These are phyloP conservation scores for Botrytis aclada DNA, from an alignment of 2,329 filamentous ascomycete genomes.

Conservation along the genomic window DNA sequence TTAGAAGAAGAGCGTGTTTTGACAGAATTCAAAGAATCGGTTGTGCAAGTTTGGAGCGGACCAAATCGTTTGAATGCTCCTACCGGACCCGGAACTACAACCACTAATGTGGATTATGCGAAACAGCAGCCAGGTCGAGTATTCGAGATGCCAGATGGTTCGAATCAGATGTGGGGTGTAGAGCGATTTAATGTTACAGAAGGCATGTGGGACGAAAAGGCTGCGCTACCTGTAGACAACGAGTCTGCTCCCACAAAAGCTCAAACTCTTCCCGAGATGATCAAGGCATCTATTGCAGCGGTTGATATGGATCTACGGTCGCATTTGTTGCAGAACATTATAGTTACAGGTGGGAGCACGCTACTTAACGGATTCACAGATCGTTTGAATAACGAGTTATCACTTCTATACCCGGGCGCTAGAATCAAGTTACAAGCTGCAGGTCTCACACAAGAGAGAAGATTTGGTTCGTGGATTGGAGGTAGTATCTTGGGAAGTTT, in stretches of 20 bases:
- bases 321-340: constrained; percentile 80
- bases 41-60: constrained; percentile 89
- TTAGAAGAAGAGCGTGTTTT: constrained; percentile 91
- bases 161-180: constrained; percentile 89
- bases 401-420: constrained; percentile 75
- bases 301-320: constrained; percentile 88
- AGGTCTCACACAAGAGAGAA: constrained; percentile 80
- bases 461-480: constrained; percentile 93
- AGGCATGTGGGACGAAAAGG: constrained; percentile 84
- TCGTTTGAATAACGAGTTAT: constrained; percentile 80
- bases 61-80: constrained; percentile 60
- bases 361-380: constrained; percentile 91
- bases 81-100: constrained; percentile 45
- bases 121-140: constrained; percentile 73
- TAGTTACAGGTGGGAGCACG: constrained; percentile 85
- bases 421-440: constrained; percentile 87
- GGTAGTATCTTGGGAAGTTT: constrained; percentile 93
- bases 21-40: constrained; percentile 95
- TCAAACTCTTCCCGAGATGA: constrained; percentile 80
- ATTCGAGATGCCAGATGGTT: constrained; percentile 96
- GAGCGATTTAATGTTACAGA: constrained; percentile 86
- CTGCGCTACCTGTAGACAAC: constrained; percentile 55
- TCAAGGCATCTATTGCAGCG: constrained; percentile 71
- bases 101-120: constrained; percentile 70
- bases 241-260: constrained; percentile 56